Conservation (phyloP, 805 yeast species). For the Starmerella stigmatis region DNA sequence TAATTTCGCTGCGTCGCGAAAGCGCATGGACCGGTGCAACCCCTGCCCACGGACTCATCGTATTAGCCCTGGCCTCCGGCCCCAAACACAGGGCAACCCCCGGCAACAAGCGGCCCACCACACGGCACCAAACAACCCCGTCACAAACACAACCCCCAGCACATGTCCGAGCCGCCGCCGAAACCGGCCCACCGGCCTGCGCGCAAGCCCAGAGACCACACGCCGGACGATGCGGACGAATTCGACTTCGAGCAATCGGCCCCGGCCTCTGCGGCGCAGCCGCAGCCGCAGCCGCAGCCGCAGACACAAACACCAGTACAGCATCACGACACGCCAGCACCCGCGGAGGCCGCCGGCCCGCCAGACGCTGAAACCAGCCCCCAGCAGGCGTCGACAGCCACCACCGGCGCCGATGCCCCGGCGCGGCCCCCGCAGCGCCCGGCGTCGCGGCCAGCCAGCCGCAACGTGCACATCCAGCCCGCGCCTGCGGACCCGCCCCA, state of each 20-base stretch:
- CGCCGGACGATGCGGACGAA: background rate
- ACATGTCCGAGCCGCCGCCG: slow-evolving; percentile 8
- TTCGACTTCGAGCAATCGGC: slow-evolving; percentile 1
- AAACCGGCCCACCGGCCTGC: slow-evolving; percentile 3
- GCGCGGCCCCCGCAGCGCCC: background rate
- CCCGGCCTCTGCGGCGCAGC: background rate
- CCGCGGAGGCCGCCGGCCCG: too few relatives aligned
- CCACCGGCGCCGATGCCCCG: background rate
- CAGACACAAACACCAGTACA: background rate
- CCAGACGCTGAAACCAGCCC: too few relatives aligned
- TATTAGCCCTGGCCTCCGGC: too few relatives aligned
- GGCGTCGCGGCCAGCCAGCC: slow-evolving; percentile 4
- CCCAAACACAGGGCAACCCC: too few relatives aligned
- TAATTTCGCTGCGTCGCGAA: too few relatives aligned
- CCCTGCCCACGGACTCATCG: too few relatives aligned
- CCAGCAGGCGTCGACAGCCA: too few relatives aligned
- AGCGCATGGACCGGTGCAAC: too few relatives aligned
- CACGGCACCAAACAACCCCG: too few relatives aligned
- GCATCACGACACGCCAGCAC: background rate
- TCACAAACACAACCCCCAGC: background rate
- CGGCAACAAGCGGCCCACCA: too few relatives aligned
- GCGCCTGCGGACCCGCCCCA: slow-evolving; percentile 15
- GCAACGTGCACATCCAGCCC: slow-evolving; percentile 13
- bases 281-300: too few relatives aligned
- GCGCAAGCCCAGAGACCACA: background rate